phyloP scores from a whole-genome alignment of 441 rosid species.

The Pelargonium citronellum region DNA sequence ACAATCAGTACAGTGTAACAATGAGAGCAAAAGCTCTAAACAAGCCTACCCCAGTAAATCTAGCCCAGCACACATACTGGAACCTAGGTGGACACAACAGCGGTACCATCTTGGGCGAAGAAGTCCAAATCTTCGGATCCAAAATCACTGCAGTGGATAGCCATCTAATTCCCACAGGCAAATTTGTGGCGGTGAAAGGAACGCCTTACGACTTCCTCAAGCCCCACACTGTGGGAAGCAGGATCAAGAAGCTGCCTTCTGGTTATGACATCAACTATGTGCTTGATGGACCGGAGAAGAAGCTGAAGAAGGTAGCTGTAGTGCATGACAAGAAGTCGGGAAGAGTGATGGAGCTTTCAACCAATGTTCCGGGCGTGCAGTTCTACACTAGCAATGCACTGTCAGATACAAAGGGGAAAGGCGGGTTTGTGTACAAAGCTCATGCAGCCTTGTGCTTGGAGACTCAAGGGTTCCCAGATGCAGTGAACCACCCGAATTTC shows the following conservation, averaged over 20 bases:
- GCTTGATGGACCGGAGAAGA: conserved; percentile 28
- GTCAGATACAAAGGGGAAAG: conserved; percentile 51
- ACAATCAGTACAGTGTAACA: conserved; percentile 35
- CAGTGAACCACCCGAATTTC: conserved; percentile 61
- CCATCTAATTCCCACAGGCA: conserved; percentile 66
- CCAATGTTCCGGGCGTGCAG: conserved; percentile 72
- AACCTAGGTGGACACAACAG: conserved; percentile 70
- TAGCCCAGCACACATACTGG: conserved; percentile 82
- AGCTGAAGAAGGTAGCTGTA: conserved; percentile 45
- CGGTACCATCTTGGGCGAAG: conserved; percentile 55
- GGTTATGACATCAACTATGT: conserved; percentile 82
- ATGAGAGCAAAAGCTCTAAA: conserved; percentile 59
- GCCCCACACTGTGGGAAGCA: conserved; percentile 40
- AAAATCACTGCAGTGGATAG: conserved; percentile 49
- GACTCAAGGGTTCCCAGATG: conserved; percentile 70
- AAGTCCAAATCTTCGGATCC: conserved; percentile 56
- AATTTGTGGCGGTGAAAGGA: conserved; percentile 48
- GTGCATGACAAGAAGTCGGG: conserved; percentile 60
- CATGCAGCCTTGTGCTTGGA: conserved; percentile 66
- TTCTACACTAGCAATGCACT: conserved; percentile 59
- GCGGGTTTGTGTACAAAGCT: conserved; percentile 53
- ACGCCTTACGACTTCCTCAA: conserved; percentile 74
- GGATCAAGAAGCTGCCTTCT: conserved; percentile 37
- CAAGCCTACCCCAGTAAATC: conserved; percentile 70
- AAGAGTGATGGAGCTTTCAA: conserved; percentile 52